These are phyloP conservation scores for Cryptococcus jaspeensis DNA, from an alignment of 1,284 basidiomycete species.

Conservation along the genomic window DNA sequence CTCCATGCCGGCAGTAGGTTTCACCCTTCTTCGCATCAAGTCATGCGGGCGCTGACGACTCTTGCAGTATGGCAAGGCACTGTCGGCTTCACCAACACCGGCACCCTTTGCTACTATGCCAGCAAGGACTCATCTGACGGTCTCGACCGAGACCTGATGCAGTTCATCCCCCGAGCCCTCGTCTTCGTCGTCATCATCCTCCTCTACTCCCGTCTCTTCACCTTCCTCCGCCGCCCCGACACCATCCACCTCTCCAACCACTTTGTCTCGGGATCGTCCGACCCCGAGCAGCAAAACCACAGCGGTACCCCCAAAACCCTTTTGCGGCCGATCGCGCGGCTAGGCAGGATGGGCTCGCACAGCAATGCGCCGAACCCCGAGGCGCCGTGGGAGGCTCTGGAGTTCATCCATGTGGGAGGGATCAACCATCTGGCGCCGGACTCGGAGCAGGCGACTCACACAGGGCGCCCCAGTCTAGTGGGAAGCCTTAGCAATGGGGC, in stretches of 20 bases:
- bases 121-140: conserved; percentile 1
- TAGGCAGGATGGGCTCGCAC: conserved; percentile 7
- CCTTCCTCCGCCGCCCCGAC: conserved; percentile 45
- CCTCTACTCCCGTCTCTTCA: conserved; percentile 41
- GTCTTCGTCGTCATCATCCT: conserved; percentile 41
- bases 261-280: conserved; percentile 4
- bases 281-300: not conserved
- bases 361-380: conserved; percentile 17
- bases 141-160: conserved; percentile 39
- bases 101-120: conserved; percentile 44
- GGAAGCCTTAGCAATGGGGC: no score
- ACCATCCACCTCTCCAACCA: conserved; percentile 41
- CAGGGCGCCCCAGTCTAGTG: no score
- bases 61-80: conserved; percentile 34
- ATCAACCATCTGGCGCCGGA: not conserved
- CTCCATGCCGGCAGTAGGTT: conserved; percentile 39
- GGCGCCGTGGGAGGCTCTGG: conserved; percentile 41
- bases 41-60: not conserved
- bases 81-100: conserved; percentile 30
- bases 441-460: no score
- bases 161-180: conserved; percentile 45
- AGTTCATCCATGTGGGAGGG: conserved; percentile 32
- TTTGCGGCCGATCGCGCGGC: conserved; percentile 11
- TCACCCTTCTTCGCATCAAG: not conserved
- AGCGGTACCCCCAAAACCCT: conserved; percentile 4